Conservation (phyloP, 257 asterid genomes). For the Plantago elongata region DNA sequence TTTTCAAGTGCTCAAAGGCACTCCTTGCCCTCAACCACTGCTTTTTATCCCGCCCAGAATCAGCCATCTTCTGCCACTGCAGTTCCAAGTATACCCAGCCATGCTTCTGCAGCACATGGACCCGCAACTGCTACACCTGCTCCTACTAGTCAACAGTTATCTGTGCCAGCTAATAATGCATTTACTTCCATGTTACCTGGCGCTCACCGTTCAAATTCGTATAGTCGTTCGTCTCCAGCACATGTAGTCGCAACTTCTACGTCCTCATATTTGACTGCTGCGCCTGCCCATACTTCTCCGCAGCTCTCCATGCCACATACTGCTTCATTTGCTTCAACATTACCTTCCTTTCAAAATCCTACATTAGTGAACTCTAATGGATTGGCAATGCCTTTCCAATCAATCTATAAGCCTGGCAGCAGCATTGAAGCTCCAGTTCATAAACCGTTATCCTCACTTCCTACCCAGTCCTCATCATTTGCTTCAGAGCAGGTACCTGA, state of each 20-base stretch:
- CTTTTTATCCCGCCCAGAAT: constrained; percentile 28
- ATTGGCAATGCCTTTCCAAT: constrained; percentile 30
- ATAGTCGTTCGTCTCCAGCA: constrained; percentile 27
- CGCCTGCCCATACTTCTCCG: constrained; percentile 29
- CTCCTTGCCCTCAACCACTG: constrained; percentile 28
- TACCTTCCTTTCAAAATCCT: constrained; percentile 38
- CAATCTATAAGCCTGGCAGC: constrained; percentile 35
- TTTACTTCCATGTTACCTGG: too few relatives aligned
- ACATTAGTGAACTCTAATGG: constrained; percentile 32
- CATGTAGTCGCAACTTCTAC: constrained; percentile 32
- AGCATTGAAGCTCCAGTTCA: constrained; percentile 32
- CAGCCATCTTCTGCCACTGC: constrained; percentile 25
- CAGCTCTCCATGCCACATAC: constrained; percentile 24
- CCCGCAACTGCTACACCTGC: too few relatives aligned
- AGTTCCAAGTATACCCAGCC: background rate
- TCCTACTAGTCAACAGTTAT: too few relatives aligned
- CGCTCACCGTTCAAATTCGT: constrained; percentile 13
- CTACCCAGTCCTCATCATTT: constrained; percentile 34
- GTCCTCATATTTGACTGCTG: constrained; percentile 25
- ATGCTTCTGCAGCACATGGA: too few relatives aligned
- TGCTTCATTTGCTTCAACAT: constrained; percentile 27
- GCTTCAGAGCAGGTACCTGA: constrained; percentile 34
- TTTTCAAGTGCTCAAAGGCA: constrained; percentile 29
- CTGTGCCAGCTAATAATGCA: too few relatives aligned
- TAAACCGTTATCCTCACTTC: constrained; percentile 27